phyloP scores from a whole-genome alignment of 306 rosid species.

The Abrus pulchellus region DNA sequence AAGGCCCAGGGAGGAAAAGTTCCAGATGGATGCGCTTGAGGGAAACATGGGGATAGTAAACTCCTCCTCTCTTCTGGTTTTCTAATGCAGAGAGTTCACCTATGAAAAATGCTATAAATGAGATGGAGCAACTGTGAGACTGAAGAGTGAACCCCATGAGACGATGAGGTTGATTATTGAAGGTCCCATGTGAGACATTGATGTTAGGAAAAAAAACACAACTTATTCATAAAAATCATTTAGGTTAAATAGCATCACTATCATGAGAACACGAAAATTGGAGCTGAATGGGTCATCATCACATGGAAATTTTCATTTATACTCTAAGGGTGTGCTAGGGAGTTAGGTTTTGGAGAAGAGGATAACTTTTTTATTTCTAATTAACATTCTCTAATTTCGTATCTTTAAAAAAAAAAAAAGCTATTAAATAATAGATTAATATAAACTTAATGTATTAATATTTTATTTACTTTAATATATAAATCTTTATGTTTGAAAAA shows the following conservation, averaged over 20 bases:
- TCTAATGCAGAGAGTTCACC: background rate
- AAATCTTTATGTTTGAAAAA: too few species aligned
- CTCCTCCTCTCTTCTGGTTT: slow-evolving; percentile 12
- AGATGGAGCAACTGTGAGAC: background rate
- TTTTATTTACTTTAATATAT: too few species aligned
- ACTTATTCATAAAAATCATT: background rate
- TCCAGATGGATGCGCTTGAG: background rate
- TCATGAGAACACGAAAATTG: slow-evolving; percentile 29
- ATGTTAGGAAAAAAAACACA: background rate
- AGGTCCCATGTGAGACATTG: background rate
- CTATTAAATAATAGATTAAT: too few species aligned
- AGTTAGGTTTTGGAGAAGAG: too few species aligned
- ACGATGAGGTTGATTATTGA: slow-evolving; percentile 12
- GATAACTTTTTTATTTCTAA: too few species aligned
- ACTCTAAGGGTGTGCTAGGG: background rate
- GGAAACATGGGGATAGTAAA: background rate
- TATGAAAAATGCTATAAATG: background rate
- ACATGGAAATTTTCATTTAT: background rate
- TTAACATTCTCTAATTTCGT: too few species aligned
- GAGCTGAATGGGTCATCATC: slow-evolving; percentile 7
- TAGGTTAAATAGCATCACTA: background rate
- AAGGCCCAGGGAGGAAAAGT: slow-evolving; percentile 6
- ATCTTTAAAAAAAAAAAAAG: too few species aligned
- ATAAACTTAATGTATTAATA: too few species aligned
- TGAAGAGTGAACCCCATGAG: background rate